Evolutionary conservation across 768 basidiomycete genomes (phyloP).

Genomic region (Boletus edulis): DNA sequence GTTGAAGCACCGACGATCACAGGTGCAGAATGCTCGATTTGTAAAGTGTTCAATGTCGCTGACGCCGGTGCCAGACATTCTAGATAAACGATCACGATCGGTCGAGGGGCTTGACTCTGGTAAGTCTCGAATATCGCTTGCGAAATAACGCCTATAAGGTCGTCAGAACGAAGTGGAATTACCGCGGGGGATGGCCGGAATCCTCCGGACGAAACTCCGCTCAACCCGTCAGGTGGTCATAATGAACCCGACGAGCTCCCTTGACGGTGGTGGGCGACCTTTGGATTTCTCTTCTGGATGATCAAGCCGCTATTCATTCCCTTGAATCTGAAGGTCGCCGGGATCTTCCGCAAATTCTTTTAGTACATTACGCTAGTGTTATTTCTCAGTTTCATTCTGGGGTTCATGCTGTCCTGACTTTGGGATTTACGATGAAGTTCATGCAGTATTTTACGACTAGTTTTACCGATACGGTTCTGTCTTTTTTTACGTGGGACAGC

Average conservation of each 20-base stretch:
- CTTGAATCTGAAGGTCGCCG: constrained; percentile 48
- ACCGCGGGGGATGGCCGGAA: neutral
- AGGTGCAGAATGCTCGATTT: constrained; percentile 16
- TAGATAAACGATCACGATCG: constrained; percentile 3
- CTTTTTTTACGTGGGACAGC: constrained; percentile 17
- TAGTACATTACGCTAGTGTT: constrained; percentile 28
- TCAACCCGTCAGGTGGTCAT: constrained; percentile 10
- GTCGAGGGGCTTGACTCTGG: constrained; percentile 3
- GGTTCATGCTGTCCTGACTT: constrained; percentile 22
- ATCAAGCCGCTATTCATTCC: constrained; percentile 40
- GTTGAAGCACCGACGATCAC: constrained; percentile 13
- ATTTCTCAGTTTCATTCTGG: constrained; percentile 22
- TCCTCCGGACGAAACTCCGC: constrained; percentile 4
- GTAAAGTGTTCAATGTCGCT: constrained; percentile 5
- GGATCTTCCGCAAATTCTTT: constrained; percentile 42
- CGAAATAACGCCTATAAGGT: constrained; percentile 7
- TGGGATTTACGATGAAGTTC: constrained; percentile 13
- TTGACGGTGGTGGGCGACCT: constrained; percentile 52
- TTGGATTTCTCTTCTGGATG: constrained; percentile 42
- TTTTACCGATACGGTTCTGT: neutral
- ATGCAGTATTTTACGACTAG: constrained; percentile 13
- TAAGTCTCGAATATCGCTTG: constrained; percentile 7
- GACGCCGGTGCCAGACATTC: constrained; percentile 13
- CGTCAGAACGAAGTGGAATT: constrained; percentile 1
- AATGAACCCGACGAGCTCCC: constrained; percentile 25